Base-by-base conservation (phyloP, 176 grass and related monocot species). In the Hyparrhenia diplandra region DNA sequence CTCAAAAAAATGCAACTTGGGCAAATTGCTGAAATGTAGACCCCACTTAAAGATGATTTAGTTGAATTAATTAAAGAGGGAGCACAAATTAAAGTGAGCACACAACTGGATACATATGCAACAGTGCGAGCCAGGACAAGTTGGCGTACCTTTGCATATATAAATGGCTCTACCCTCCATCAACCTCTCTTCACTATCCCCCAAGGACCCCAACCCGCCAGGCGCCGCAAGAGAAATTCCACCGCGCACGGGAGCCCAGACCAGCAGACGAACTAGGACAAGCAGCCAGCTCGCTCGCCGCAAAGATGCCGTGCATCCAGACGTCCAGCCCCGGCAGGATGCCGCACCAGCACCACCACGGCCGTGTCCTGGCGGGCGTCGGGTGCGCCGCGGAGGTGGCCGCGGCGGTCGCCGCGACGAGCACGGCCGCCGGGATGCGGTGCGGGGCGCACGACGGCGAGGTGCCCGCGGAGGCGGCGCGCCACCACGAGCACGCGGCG, bases 401-500 rank as follows among this genome's bases (percentile, higher is more conserved):
- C 14, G 45, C 46, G 31, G 62, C 75, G 0, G 37, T 32, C 18
- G 51, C 51, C 0, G 21, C 76, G n/a, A n/a, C n/a, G 16, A 46
- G 60, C 13, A 28, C 40, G 18, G 2, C 63, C 1, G 76, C 31
- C 77, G 36, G 27, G 71, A 42, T 59, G 72, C 18, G 81, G 60
- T 89, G 84, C 70, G 59, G 77, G 20, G 82, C 54, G 64, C 91
- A 89, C 80, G 77, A 86, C 64, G 77, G 80, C 20, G 83, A 90
- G 49, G 85, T 98, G 9, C 95, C 95, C 0, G 81, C 55, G 43
- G 92, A 92, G 83, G 95, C 87, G 52, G 90, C 88, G 34, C 83
- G 78, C n/a, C 87, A 94, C 89, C 92, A 97, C 69, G 90, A 94
- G 28, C 95, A 94, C 89, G 41, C 49, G 45, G 85, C 69, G 65